Conservation (phyloP, 495 filamentous ascomycete species). For the Penicillium mononematosum region DNA sequence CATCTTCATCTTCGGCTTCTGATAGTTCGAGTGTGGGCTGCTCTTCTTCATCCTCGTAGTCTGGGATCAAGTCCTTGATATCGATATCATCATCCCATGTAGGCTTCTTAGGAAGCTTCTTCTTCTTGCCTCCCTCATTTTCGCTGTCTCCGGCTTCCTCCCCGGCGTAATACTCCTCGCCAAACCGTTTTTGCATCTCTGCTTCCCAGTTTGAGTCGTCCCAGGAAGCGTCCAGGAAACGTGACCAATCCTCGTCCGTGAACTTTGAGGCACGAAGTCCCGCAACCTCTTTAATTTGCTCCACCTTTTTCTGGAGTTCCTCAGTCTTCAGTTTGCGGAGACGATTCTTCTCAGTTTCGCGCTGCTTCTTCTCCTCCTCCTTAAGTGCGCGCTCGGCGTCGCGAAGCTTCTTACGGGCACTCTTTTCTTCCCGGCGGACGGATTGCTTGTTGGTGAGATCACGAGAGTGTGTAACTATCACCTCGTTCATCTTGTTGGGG, state of each 20-base stretch:
- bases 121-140: constrained; percentile 54
- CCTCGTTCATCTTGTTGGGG: constrained; percentile 77
- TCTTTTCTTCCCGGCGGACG: constrained; percentile 79
- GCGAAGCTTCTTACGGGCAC: constrained; percentile 68
- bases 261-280: constrained; percentile 65
- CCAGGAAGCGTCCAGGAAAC: constrained; percentile 81
- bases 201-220: constrained; percentile 83
- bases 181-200: constrained; percentile 84
- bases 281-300: constrained; percentile 81
- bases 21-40: constrained; percentile 55
- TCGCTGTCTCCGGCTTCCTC: constrained; percentile 50
- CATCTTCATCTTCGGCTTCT: constrained; percentile 51
- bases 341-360: constrained; percentile 77
- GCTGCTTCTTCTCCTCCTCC: constrained; percentile 71
- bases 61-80: constrained; percentile 86
- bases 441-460: constrained; percentile 75
- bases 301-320: constrained; percentile 77
- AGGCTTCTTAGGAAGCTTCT: constrained; percentile 78
- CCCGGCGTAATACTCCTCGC: constrained; percentile 75
- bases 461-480: constrained; percentile 81
- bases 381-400: constrained; percentile 73
- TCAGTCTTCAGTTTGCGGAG: constrained; percentile 84
- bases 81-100: constrained; percentile 97
- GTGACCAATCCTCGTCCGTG: constrained; percentile 74
- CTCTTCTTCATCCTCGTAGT: constrained; percentile 67